Percentiles rank a stretch among this genome's conserved stretches.
Conservation (phyloP, 2,329 filamentous ascomycete genomes). For the Diaporthe citri region DNA sequence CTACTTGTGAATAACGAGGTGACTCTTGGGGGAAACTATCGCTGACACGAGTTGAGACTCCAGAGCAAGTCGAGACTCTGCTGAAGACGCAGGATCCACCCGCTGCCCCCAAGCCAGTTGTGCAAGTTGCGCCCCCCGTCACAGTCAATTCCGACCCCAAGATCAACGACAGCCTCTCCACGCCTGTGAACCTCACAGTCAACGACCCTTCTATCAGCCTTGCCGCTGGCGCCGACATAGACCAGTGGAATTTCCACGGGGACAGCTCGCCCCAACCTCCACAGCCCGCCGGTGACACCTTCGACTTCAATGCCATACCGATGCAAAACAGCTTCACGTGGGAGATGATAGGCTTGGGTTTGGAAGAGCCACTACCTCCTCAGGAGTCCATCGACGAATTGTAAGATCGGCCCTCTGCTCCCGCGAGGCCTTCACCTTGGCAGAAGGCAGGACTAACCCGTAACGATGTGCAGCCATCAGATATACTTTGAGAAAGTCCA, state of each 20-base stretch:
- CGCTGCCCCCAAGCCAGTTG: conserved; percentile 32
- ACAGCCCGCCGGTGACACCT: conserved; percentile 64
- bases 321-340: conserved; percentile 76
- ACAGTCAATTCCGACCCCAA: conserved; percentile 40
- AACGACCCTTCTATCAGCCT: conserved; percentile 62
- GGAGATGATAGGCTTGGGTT: conserved; percentile 77
- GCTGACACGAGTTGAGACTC: conserved; percentile 38
- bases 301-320: conserved; percentile 67
- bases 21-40: neutral
- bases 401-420: conserved; percentile 54
- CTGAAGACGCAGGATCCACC: conserved; percentile 81
- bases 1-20: neutral
- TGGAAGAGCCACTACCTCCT: conserved; percentile 70
- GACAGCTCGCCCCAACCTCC: conserved; percentile 63
- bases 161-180: conserved; percentile 50
- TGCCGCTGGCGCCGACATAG: conserved; percentile 60
- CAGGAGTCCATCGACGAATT: conserved; percentile 83
- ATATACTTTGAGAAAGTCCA: conserved; percentile 94
- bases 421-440: neutral
- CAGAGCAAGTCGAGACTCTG: conserved; percentile 93
- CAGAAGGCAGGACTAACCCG: neutral
- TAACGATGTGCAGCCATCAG: conserved; percentile 68
- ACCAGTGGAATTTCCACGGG: conserved; percentile 67
- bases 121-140: conserved; percentile 46
- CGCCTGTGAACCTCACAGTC: conserved; percentile 56